Conservation (phyloP, 1,139 yeast species). For the Lodderomyces metapsilosis region DNA sequence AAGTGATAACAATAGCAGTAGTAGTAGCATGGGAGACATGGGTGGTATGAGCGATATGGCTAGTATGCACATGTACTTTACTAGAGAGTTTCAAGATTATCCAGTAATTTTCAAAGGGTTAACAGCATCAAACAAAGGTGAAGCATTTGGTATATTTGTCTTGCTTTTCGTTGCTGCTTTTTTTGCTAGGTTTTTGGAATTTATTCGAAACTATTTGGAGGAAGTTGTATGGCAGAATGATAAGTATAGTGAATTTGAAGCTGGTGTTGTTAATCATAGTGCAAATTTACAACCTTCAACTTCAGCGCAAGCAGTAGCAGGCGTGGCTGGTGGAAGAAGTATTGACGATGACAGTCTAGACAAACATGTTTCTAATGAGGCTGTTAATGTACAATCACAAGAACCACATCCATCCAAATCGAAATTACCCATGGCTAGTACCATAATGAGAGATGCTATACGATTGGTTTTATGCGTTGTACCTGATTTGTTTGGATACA, state of each 20-base stretch:
- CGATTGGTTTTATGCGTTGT: slow-evolving; percentile 55
- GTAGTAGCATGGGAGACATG: slow-evolving; percentile 1
- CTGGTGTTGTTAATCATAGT: slow-evolving; percentile 12
- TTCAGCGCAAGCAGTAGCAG: not conserved
- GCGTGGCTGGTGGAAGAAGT: slow-evolving; percentile 3
- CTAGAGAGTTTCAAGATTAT: slow-evolving; percentile 46
- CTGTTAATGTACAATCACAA: slow-evolving; percentile 6
- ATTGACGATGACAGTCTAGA: slow-evolving; percentile 4
- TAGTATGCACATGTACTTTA: slow-evolving; percentile 58
- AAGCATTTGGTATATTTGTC: slow-evolving; percentile 71
- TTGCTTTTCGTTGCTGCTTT: slow-evolving; percentile 58
- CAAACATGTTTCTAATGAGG: slow-evolving; percentile 7
- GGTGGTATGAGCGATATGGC: slow-evolving; percentile 17
- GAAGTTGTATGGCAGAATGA: slow-evolving; percentile 58
- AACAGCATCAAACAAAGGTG: slow-evolving; percentile 51
- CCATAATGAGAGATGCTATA: slow-evolving; percentile 50
- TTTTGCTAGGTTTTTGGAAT: slow-evolving; percentile 56
- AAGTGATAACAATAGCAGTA: not conserved
- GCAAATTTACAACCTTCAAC: slow-evolving; percentile 9
- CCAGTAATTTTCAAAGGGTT: slow-evolving; percentile 62
- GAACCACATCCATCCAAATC: slow-evolving; percentile 1
- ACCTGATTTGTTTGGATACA: slow-evolving; percentile 65
- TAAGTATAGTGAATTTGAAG: slow-evolving; percentile 18
- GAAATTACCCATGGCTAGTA: slow-evolving; percentile 21
- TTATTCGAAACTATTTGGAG: slow-evolving; percentile 61